Evolutionary conservation across 1,139 yeast species (phyloP).

Genomic region (Suhomyces bolitotheri): DNA sequence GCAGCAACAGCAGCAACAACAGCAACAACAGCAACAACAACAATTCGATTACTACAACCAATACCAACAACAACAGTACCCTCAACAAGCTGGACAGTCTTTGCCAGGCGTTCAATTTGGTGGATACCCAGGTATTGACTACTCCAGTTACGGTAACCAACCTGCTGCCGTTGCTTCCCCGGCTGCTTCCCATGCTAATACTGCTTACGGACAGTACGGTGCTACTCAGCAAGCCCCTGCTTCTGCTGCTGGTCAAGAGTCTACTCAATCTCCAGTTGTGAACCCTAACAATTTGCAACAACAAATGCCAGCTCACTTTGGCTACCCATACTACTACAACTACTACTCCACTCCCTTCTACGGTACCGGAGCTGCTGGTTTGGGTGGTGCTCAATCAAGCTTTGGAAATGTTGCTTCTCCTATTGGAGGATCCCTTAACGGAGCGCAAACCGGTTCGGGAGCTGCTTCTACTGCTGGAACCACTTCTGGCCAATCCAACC

Average conservation of each 20-base stretch:
- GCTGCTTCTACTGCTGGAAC: too few species aligned
- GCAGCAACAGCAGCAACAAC: constrained; percentile 23
- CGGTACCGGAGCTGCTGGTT: constrained; percentile 33
- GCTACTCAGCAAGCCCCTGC: constrained; percentile 21
- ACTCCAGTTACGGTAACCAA: constrained; percentile 42
- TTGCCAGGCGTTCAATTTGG: constrained; percentile 45
- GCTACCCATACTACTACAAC: constrained; percentile 48
- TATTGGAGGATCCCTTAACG: constrained; percentile 12
- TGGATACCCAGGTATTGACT: constrained; percentile 48
- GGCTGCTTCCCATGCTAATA: constrained; percentile 38
- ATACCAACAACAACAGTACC: constrained; percentile 44
- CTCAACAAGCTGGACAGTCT: constrained; percentile 41
- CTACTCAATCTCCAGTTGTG: constrained; percentile 34
- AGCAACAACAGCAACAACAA: constrained; percentile 18
- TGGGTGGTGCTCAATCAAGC: constrained; percentile 29
- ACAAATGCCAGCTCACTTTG: constrained; percentile 40
- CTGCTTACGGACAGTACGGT: constrained; percentile 30
- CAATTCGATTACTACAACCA: constrained; percentile 39
- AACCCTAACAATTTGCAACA: constrained; percentile 31
- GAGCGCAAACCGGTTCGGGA: constrained; percentile 15
- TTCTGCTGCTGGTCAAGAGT: constrained; percentile 19
- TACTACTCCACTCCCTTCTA: constrained; percentile 47
- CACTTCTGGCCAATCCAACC: constrained; percentile 14
- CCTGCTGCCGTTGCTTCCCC: constrained; percentile 34
- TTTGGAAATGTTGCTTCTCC: constrained; percentile 19